Conservation (phyloP, 1,284 basidiomycete genomes). For the Apiotrichum montevideense region DNA sequence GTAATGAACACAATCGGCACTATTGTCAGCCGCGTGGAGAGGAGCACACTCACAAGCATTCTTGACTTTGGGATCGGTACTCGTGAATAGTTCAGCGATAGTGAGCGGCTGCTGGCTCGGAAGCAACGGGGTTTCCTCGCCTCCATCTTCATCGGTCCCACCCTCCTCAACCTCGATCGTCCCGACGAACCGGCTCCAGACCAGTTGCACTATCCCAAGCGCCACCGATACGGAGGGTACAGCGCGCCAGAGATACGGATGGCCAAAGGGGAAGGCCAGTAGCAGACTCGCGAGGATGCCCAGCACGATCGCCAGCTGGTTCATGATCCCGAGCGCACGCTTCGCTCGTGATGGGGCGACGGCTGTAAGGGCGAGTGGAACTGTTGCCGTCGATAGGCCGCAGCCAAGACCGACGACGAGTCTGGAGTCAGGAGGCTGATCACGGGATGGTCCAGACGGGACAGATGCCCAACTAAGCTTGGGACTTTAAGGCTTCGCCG, state of each 20-base stretch:
- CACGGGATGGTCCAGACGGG: not conserved
- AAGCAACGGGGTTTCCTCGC: not conserved
- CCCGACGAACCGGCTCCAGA: slow-evolving; percentile 18
- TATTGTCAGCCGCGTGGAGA: slow-evolving; percentile 5
- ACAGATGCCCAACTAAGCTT: not conserved
- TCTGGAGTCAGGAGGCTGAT: slow-evolving; percentile 9
- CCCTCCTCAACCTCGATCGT: not conserved
- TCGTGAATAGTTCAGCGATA: slow-evolving; percentile 25
- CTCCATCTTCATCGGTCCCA: too few species aligned
- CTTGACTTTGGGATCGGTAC: slow-evolving; percentile 16
- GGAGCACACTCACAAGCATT: slow-evolving; percentile 1
- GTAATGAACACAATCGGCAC: slow-evolving; percentile 34
- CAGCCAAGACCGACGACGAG: slow-evolving; percentile 47
- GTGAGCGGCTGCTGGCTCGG: slow-evolving; percentile 10
- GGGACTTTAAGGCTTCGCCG: too few species aligned
- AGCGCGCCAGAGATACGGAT: slow-evolving; percentile 36
- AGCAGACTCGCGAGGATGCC: slow-evolving; percentile 46
- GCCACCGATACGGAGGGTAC: slow-evolving; percentile 38
- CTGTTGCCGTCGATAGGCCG: slow-evolving; percentile 46
- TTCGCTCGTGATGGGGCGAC: slow-evolving; percentile 45
- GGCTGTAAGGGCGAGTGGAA: slow-evolving; percentile 45
- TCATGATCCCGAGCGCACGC: slow-evolving; percentile 47
- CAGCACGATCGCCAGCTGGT: slow-evolving; percentile 46
- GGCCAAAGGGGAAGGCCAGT: slow-evolving; percentile 39
- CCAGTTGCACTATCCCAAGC: slow-evolving; percentile 39